Base-by-base conservation (phyloP, 2,329 filamentous ascomycete species). In the Epichloe elymi region DNA sequence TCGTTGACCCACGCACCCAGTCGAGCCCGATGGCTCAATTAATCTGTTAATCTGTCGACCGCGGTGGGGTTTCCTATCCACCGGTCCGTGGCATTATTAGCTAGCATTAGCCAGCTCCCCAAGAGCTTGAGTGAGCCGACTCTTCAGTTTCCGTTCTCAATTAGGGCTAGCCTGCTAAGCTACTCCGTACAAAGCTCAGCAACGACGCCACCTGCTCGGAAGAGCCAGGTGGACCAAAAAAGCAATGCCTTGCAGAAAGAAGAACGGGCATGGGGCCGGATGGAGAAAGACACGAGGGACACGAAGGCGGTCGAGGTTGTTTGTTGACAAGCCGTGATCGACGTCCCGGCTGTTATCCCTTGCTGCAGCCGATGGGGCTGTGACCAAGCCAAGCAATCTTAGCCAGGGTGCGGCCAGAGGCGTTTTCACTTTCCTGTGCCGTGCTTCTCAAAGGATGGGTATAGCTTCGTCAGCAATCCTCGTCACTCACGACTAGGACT, bases 41-140 rank as follows among this genome's bases (percentile, higher is more conserved):
- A 8, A 26, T 30, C 26, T 30, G 26, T 30, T 4, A 1, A 30
- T 30, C 3, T 30, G 30, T 30, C 30, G 30, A 30, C 30, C 30
- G 30, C 30, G 30, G 30, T 8, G 30, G 37, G 33, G 51, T 46
- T 56, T 51, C 53, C 56, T 55, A 51, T 52, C 50, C 49, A 57
- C 50, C 52, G 53, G 55, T 55, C 53, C 26, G 26, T 30, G 7
- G 26, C 26, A 30, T 10, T 17, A 30, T 14, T 47, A 41, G 41
- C n/a, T 47, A 41, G 41, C 41, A 17, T 38, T 30, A 26, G 23
- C 23, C 23, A 39, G 36, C 20, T 47, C 15, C 46, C 33, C 38
- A 2, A 30, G 30, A 12, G 37, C 40, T 39, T 50, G 36, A 12
- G 38, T 48, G 46, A 48, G 35, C 45, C 49, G 48, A 52, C 17